Conservation (phyloP, 345 rosid species). For the Hypericum perforatum region DNA sequence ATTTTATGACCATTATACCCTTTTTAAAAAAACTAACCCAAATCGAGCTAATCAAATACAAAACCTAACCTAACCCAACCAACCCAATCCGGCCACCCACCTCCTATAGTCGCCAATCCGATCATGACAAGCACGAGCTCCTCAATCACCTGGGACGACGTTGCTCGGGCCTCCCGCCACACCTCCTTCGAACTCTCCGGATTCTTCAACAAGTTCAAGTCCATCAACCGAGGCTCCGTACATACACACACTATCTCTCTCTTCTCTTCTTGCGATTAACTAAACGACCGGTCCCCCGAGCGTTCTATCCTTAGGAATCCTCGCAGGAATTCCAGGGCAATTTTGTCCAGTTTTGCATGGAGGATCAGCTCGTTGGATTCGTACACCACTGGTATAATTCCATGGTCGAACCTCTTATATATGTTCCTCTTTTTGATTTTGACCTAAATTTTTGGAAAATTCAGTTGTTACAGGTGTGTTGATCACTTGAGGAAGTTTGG, state of each 20-base stretch:
- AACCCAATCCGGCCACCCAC: too few relatives aligned
- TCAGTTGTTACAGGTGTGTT: slow-evolving; percentile 40
- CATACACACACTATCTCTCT: background rate
- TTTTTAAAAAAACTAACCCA: too few relatives aligned
- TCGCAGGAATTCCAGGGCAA: slow-evolving; percentile 46
- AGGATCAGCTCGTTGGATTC: slow-evolving; percentile 55
- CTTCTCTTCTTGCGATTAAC: background rate
- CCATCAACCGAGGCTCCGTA: slow-evolving; percentile 74
- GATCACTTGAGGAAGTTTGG: slow-evolving; percentile 42
- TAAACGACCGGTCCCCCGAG: too few relatives aligned
- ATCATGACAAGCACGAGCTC: slow-evolving; percentile 7
- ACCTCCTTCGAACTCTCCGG: slow-evolving; percentile 47
- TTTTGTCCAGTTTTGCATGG: slow-evolving; percentile 52
- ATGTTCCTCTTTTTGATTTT: background rate
- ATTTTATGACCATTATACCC: too few relatives aligned
- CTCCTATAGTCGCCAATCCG: background rate
- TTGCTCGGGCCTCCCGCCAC: slow-evolving; percentile 25
- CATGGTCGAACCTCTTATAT: background rate
- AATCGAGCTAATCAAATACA: too few relatives aligned
- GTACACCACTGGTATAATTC: slow-evolving; percentile 37
- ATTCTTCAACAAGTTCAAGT: slow-evolving; percentile 44
- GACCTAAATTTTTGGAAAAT: background rate
- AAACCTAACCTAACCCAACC: too few relatives aligned
- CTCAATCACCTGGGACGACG: slow-evolving; percentile 75
- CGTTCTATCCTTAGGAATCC: background rate